Base-by-base conservation (phyloP, 1,139 yeast genomes). In the Blastobotrys arbuscula region DNA sequence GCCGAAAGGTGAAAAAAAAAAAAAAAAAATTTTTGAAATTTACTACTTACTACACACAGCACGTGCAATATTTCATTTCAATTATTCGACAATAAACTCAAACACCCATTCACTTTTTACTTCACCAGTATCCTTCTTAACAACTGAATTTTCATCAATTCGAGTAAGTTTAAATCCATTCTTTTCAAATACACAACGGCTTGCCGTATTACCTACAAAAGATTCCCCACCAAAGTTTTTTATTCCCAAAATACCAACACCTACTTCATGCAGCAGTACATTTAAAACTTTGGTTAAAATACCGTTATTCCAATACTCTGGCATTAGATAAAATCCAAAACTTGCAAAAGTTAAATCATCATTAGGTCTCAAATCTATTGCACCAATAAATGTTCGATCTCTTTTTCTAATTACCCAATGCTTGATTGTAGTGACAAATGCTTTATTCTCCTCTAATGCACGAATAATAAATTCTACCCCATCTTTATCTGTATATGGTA, bases 321-420 rank as follows among this genome's bases (percentile, higher is more conserved):
- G 55, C 16, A 43, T 47, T 13, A 58, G 45, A 53, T 54, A 56
- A 48, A 54, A 58, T 12, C 61, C 60, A 21, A 58, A 49, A 2
- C 48, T 26, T 3, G 55, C 58, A 9, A 3, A 33, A 3, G 18
- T 36, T 13, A 41, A 44, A 13, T 43, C 33, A 10, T 33, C 23
- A 8, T 51, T 51, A 15, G 48, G 43, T n/a, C 46, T 39, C 8
- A 49, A 10, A 35, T 33, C 30, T 10, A 19, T 19, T 6, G 9
- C 24, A 19, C 39, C 39, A 19, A 36, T 36, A 28, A 33, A n/a
- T 41, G 10, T 20, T 12, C 33, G 19, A 34, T 18, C 51, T 8
- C n/a, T 12, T 6, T 12, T 20, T 15, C 24, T 16, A 21, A 21
- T 16, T 15, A n/a, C 8, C 23, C 39, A 16, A 6, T 53, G 46